Evolutionary conservation across 208 protist species (phyloP), one percentile per base, ranked within the genome.

Genomic region (Acanthamoeba rhysodes): DNA sequence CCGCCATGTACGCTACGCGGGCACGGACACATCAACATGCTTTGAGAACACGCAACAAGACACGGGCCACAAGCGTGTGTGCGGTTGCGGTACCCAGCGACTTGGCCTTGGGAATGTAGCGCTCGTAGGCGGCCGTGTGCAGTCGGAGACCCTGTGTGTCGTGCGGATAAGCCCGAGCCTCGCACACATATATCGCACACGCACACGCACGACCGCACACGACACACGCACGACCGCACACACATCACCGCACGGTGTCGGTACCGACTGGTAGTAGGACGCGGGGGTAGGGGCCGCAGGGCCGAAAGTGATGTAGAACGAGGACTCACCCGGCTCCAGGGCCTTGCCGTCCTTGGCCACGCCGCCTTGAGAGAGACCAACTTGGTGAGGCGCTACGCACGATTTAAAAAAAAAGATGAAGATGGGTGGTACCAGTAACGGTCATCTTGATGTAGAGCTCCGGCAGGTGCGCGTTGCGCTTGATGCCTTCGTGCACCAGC

Each of bases 21-120:
- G 20, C 18, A 68, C 9, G 4, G 12, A 68, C 3, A n/a, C 18
- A n/a, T 68, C 0, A 68, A 68, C 4, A 3, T 20, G 6, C 3
- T 68, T 68, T n/a, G 3, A 45, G 41, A 45, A 45, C 41, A 5
- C 41, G 41, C 41, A 45, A 45, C 41, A 45, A 2, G 41, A 57
- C 53, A 57, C 53, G 14, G 12, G 18, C 53, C 18, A 20, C 41
- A 45, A 45, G 4, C 41, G 6, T 20, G 8, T n/a, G 66, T 74
- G 20, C 66, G 18, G 20, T 74, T 16, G 20, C 24, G 24, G 20
- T 85, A 85, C 76, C 34, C 22, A 85, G 45, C 12, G 41, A 57
- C 76, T 85, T 85, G 76, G 76, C 76, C 34, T 85, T 85, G 27
- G 76, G 76, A 85, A 85, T 45, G 76, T 57, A 85, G 20, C 76